Evolutionary conservation across 257 asterid genomes (phyloP).

Genomic region (Gardenia jasminoides): DNA sequence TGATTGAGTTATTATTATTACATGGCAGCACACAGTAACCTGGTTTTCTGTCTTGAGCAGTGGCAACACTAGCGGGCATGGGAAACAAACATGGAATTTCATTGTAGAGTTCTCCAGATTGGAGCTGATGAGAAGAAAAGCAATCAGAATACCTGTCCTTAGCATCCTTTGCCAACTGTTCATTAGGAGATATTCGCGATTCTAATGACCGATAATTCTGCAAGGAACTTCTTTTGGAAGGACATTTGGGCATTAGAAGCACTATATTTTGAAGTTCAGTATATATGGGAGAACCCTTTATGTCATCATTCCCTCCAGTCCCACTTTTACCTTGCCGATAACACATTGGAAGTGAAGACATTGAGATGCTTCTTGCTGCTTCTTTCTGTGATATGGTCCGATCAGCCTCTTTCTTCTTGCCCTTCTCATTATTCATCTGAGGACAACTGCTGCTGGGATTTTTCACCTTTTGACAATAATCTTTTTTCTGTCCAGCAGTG

Average conservation of each 20-base stretch:
- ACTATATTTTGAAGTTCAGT: slow-evolving; percentile 38
- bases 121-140: slow-evolving; percentile 44
- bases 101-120: slow-evolving; percentile 34
- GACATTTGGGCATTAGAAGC: slow-evolving; percentile 45
- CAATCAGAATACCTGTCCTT: slow-evolving; percentile 43
- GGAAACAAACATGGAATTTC: slow-evolving; percentile 61
- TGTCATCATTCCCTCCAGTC: slow-evolving; percentile 26
- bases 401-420: slow-evolving; percentile 36
- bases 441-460: slow-evolving; percentile 28
- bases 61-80: slow-evolving; percentile 38
- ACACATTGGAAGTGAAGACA: slow-evolving; percentile 26
- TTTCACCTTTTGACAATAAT: slow-evolving; percentile 29
- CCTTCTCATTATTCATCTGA: slow-evolving; percentile 26
- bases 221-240: slow-evolving; percentile 31
- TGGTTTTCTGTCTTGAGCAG: slow-evolving; percentile 24
- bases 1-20: slow-evolving; percentile 28
- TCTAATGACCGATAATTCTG: slow-evolving; percentile 42
- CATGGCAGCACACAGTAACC: slow-evolving; percentile 18
- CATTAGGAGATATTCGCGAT: slow-evolving; percentile 43
- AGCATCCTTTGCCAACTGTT: slow-evolving; percentile 33
- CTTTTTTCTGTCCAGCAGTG: slow-evolving; percentile 36
- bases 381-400: slow-evolving; percentile 29
- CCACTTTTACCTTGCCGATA: slow-evolving; percentile 29
- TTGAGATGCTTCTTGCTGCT: slow-evolving; percentile 26
- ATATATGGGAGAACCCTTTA: slow-evolving; percentile 28